Evolutionary conservation across 805 yeast species (phyloP).

Genomic region (Starmera pachycereana): DNA sequence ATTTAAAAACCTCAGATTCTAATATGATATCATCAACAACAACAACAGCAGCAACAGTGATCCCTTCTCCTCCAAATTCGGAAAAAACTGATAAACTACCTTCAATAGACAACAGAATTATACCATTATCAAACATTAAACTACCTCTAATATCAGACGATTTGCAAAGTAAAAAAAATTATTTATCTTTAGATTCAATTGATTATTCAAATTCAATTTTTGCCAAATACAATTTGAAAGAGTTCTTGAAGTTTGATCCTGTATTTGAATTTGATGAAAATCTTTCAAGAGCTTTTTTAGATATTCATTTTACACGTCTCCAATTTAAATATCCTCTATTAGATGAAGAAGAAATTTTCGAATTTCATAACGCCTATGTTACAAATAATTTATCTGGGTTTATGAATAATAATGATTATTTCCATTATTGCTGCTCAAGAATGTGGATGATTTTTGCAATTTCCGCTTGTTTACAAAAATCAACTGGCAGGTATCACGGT

Average conservation of each 20-base stretch:
- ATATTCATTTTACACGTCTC: conserved; percentile 43
- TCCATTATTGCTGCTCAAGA: conserved; percentile 43
- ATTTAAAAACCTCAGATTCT: background rate
- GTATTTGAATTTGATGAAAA: conserved; percentile 41
- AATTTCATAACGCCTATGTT: conserved; percentile 40
- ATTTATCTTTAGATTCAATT: conserved; percentile 22
- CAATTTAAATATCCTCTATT: conserved; percentile 49
- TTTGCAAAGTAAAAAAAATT: background rate
- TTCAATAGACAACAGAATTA: conserved; percentile 4
- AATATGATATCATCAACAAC: background rate
- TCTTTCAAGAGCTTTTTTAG: conserved; percentile 38
- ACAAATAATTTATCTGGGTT: conserved; percentile 21
- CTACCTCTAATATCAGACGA: conserved; percentile 8
- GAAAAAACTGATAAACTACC: background rate
- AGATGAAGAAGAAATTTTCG: conserved; percentile 39
- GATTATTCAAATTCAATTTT: conserved; percentile 32
- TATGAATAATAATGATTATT: conserved; percentile 30
- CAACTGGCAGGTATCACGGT: conserved; percentile 46
- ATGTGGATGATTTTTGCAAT: conserved; percentile 47
- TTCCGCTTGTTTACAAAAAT: conserved; percentile 39
- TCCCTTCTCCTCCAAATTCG: background rate
- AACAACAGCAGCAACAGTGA: background rate
- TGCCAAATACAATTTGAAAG: conserved; percentile 36
- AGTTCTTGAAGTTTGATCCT: conserved; percentile 37
- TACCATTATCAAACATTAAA: conserved; percentile 6